These are phyloP conservation scores for Rhynchospora breviuscula DNA, from an alignment of 176 grass and related monocot genomes.

Conservation along the genomic window DNA sequence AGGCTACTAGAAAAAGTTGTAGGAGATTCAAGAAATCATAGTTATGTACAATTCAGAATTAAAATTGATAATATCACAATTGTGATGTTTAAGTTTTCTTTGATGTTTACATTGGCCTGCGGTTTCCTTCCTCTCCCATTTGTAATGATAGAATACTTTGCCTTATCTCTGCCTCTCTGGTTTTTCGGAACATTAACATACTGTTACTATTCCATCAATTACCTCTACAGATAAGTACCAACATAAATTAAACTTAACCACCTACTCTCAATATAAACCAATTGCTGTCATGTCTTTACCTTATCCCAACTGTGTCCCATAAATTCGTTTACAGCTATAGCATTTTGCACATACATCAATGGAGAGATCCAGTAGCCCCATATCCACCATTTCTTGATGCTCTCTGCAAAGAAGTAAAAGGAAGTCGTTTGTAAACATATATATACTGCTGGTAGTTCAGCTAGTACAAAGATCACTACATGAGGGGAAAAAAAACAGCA, in stretches of 20 bases:
- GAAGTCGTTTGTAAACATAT: background rate
- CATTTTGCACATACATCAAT: slow-evolving; percentile 78
- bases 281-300: background rate
- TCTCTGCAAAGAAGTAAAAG: slow-evolving; percentile 31
- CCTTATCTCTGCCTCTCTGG: background rate
- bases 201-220: background rate
- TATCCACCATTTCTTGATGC: slow-evolving; percentile 94
- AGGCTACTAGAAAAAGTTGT: background rate
- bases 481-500: background rate
- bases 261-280: background rate
- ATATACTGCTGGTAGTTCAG: background rate
- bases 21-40: background rate
- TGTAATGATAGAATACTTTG: background rate
- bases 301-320: slow-evolving; percentile 78
- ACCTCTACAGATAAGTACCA: background rate
- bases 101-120: background rate
- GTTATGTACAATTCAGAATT: background rate
- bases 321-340: slow-evolving; percentile 69
- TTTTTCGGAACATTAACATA: background rate
- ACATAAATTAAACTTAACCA: background rate
- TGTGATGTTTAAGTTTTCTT: background rate
- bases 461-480: background rate
- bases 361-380: slow-evolving; percentile 98
- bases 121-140: background rate
- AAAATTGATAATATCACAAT: background rate